A percentile compares a stretch with the other conserved stretches of the same genome.
These are phyloP conservation scores for Penicillium rolfsii DNA, from an alignment of 2,329 filamentous ascomycete genomes.

Conservation along the genomic window DNA sequence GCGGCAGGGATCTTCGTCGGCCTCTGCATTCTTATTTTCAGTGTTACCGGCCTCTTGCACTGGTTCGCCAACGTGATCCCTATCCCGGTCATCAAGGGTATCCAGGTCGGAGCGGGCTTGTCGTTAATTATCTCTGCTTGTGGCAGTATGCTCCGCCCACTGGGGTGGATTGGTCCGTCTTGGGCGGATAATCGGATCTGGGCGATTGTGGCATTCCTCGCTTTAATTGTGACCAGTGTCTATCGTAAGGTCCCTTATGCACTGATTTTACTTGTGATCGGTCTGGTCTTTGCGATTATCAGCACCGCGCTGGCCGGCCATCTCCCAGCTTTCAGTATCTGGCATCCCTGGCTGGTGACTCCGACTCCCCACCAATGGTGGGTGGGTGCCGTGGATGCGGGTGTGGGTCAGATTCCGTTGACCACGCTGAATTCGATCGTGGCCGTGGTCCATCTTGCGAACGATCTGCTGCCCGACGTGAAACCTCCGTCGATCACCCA, in stretches of 20 bases:
- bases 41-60: conserved; percentile 74
- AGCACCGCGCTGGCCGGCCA: conserved; percentile 34
- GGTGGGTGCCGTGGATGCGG: conserved; percentile 65
- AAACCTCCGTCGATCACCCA: conserved; percentile 72
- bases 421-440: conserved; percentile 93
- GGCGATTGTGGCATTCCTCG: conserved; percentile 72
- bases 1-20: conserved; percentile 82
- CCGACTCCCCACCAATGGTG: conserved; percentile 54
- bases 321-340: conserved; percentile 61
- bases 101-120: conserved; percentile 89
- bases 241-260: conserved; percentile 76
- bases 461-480: conserved; percentile 73
- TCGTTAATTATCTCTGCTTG: conserved; percentile 80
- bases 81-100: conserved; percentile 87
- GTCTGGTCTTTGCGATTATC: conserved; percentile 66
- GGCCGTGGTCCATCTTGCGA: conserved; percentile 77
- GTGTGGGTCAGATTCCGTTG: conserved; percentile 83
- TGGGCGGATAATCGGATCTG: conserved; percentile 78
- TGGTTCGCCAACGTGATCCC: conserved; percentile 77
- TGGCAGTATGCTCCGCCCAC: conserved; percentile 64
- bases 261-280: conserved; percentile 69
- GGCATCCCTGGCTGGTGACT: conserved; percentile 59
- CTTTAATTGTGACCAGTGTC: conserved; percentile 69
- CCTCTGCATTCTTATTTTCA: conserved; percentile 72
- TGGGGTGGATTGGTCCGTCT: conserved; percentile 68